These are phyloP conservation scores for Eucalyptus paniculata DNA, from an alignment of 345 rosid genomes.

Conservation along the genomic window DNA sequence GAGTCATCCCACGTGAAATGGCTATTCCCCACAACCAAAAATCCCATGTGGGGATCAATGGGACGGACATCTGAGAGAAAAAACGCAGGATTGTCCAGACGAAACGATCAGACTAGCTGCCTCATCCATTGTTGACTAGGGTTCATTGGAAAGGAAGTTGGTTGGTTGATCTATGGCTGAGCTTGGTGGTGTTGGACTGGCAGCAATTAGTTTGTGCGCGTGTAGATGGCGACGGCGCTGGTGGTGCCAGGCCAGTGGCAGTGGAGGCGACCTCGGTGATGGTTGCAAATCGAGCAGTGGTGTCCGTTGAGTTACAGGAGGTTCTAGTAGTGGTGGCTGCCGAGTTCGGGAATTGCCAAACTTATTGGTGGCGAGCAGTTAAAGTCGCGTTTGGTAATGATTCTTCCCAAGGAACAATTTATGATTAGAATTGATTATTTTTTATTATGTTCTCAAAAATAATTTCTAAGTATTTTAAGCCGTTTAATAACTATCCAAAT, in stretches of 20 bases:
- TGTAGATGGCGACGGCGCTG: neutral
- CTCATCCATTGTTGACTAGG: neutral
- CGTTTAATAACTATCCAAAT: fast-evolving
- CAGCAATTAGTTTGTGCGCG: neutral
- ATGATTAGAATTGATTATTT: fast-evolving
- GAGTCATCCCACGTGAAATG: neutral
- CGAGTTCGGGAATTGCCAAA: neutral
- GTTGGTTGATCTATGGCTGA: neutral
- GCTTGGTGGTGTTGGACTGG: neutral
- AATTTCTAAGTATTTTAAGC: too few species aligned
- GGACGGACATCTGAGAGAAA: neutral
- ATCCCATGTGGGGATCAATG: neutral
- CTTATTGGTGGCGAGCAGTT: neutral
- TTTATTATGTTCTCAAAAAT: fast-evolving
- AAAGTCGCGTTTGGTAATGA: fast-evolving
- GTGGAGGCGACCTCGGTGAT: neutral
- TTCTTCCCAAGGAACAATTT: too few species aligned
- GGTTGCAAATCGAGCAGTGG: neutral
- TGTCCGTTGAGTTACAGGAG: neutral
- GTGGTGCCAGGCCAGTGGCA: neutral
- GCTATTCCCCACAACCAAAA: neutral
- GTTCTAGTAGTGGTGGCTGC: neutral
- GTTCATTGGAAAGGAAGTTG: neutral
- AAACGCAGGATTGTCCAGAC: neutral
- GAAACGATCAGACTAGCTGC: neutral